These are phyloP conservation scores for Candida yuanshanica DNA, from an alignment of 805 yeast species.

Conservation along the genomic window DNA sequence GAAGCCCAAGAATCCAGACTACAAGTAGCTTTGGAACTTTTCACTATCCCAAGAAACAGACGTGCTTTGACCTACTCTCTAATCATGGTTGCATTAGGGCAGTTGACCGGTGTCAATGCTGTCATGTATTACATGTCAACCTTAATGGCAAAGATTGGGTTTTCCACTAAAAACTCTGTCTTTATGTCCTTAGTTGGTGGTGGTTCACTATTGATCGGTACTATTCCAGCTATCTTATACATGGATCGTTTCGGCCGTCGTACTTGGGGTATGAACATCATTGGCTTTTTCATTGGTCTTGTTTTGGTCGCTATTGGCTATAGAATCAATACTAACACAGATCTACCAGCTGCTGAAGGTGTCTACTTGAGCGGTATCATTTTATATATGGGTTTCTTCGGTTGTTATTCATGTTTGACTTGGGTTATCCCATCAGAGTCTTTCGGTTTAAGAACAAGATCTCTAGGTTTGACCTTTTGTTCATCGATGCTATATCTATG, in stretches of 20 bases:
- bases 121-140: slow-evolving; percentile 61
- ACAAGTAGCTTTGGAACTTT: slow-evolving; percentile 44
- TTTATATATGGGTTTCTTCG: slow-evolving; percentile 60
- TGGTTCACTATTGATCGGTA: slow-evolving; percentile 54
- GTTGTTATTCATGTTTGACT: slow-evolving; percentile 59
- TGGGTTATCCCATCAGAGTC: slow-evolving; percentile 68
- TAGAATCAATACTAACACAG: slow-evolving; percentile 31
- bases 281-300: slow-evolving; percentile 56
- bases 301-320: slow-evolving; percentile 57
- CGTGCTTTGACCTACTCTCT: slow-evolving; percentile 54
- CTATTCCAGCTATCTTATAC: slow-evolving; percentile 58
- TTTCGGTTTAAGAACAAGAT: slow-evolving; percentile 52
- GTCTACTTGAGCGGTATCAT: slow-evolving; percentile 58
- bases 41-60: slow-evolving; percentile 52
- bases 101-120: slow-evolving; percentile 64
- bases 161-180: slow-evolving; percentile 43
- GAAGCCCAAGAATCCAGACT: slow-evolving; percentile 29
- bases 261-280: slow-evolving; percentile 52
- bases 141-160: slow-evolving; percentile 51
- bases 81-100: slow-evolving; percentile 55
- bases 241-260: slow-evolving; percentile 56
- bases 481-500: slow-evolving; percentile 52
- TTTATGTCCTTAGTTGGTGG: slow-evolving; percentile 70
- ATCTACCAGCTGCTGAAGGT: slow-evolving; percentile 47
- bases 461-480: slow-evolving; percentile 61